phyloP scores from a whole-genome alignment of 108 stramenopile genomes.

The Skeletonema menzelii region DNA sequence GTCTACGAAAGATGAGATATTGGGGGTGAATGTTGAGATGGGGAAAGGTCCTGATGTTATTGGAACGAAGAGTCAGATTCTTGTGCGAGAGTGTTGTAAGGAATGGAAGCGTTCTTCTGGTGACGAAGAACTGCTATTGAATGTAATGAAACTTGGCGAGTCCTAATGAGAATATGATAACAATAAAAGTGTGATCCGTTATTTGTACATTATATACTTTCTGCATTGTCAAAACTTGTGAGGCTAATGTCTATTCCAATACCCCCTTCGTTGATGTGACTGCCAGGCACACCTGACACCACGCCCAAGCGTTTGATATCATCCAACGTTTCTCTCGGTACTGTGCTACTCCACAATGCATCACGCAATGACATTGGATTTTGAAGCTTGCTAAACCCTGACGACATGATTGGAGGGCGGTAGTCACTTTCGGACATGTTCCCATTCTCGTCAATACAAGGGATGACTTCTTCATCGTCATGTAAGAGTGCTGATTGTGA shows the following conservation, averaged over 20 bases:
- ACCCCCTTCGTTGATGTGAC: constrained; percentile 7
- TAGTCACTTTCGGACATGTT: constrained; percentile 37
- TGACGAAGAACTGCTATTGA: not conserved
- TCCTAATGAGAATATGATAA: not conserved
- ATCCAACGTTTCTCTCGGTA: constrained; percentile 74
- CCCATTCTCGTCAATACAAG: constrained; percentile 36
- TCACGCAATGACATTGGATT: constrained; percentile 68
- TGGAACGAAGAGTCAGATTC: not conserved
- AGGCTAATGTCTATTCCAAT: constrained; percentile 21
- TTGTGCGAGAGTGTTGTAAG: not conserved
- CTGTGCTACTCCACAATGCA: constrained; percentile 77
- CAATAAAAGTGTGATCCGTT: not conserved
- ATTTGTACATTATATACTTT: constrained; percentile 24
- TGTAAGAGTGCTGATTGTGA: constrained; percentile 10
- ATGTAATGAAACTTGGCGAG: not conserved
- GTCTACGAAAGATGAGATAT: constrained; percentile 53
- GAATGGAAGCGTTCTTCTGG: not conserved
- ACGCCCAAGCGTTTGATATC: constrained; percentile 71
- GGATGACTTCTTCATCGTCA: constrained; percentile 21
- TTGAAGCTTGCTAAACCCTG: constrained; percentile 37
- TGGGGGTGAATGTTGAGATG: constrained; percentile 17
- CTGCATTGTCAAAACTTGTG: constrained; percentile 37
- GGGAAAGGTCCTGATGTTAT: not conserved
- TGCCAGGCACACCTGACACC: constrained; percentile 23
- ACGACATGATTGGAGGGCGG: constrained; percentile 51